A percentile compares a stretch with the other conserved stretches of the same genome.
phyloP scores from a whole-genome alignment of 1,284 basidiomycete species.

The Thecaphora thlaspeos region DNA sequence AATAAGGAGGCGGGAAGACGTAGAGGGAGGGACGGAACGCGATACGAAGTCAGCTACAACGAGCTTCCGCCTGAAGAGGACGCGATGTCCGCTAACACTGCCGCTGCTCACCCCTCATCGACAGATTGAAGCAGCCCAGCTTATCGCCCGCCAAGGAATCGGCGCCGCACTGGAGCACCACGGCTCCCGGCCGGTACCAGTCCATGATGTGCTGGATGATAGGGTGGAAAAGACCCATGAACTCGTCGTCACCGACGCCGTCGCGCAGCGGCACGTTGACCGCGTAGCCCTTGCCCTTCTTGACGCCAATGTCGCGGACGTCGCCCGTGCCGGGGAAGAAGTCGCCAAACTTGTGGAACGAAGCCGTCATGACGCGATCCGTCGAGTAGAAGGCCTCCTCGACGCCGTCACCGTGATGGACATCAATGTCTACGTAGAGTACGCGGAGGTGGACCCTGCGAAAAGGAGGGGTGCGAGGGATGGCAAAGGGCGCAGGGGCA shows the following conservation, averaged over 20 bases:
- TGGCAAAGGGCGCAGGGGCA: background rate
- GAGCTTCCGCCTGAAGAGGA: too few relatives aligned
- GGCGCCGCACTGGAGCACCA: constrained; percentile 92
- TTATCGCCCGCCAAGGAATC: constrained; percentile 95
- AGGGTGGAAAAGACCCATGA: constrained; percentile 66
- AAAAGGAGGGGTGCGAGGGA: background rate
- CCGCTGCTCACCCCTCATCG: constrained; percentile 81
- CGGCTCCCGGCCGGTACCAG: constrained; percentile 81
- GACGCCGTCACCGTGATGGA: constrained; percentile 96
- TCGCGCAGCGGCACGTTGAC: constrained; percentile 93
- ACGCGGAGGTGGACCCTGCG: constrained; percentile 71
- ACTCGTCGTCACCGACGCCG: constrained; percentile 77
- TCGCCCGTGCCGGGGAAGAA: constrained; percentile 86
- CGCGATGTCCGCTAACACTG: too few relatives aligned
- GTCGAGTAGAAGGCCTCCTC: constrained; percentile 99
- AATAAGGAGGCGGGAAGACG: too few relatives aligned
- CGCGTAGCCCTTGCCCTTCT: constrained; percentile 82
- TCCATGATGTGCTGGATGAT: constrained; percentile 82
- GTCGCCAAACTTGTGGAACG: constrained; percentile 90
- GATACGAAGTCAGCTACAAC: too few relatives aligned
- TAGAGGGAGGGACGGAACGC: too few relatives aligned
- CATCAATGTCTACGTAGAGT: constrained; percentile 96
- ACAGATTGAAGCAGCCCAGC: constrained; percentile 92
- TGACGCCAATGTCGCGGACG: constrained; percentile 74
- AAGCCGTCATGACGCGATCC: constrained; percentile 91